Percentiles rank a stretch among this genome's conserved stretches.
Evolutionary conservation across 2,329 filamentous ascomycete species (phyloP).

Genomic region (Phyllosticta citriasiana): DNA sequence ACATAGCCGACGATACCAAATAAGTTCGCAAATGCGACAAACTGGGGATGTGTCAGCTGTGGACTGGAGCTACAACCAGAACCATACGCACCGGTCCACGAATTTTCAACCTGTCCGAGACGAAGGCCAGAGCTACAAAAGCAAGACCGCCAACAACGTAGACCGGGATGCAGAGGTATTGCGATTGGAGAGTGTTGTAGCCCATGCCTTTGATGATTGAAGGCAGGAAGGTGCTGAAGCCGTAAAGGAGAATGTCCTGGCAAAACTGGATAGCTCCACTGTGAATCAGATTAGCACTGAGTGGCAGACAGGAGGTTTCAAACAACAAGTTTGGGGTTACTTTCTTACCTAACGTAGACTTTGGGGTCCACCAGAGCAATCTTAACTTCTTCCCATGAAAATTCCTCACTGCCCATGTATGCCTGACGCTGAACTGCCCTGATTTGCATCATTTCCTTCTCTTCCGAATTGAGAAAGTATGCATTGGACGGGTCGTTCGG

Average conservation of each 20-base stretch:
- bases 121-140: slow-evolving; percentile 36
- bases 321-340: background rate
- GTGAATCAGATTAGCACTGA: background rate
- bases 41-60: background rate
- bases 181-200: slow-evolving; percentile 41
- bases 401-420: slow-evolving; percentile 43
- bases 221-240: slow-evolving; percentile 50
- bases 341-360: slow-evolving; percentile 30
- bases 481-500: slow-evolving; percentile 39
- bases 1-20: slow-evolving; percentile 16
- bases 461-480: slow-evolving; percentile 40
- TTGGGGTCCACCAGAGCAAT: slow-evolving; percentile 42
- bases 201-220: slow-evolving; percentile 45
- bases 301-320: background rate
- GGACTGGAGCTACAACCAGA: background rate
- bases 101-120: slow-evolving; percentile 34
- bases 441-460: slow-evolving; percentile 42
- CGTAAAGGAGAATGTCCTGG: slow-evolving; percentile 44
- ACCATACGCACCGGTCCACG: slow-evolving; percentile 11
- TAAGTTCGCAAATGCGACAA: slow-evolving; percentile 14
- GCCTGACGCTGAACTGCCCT: slow-evolving; percentile 34
- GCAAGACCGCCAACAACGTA: slow-evolving; percentile 40
- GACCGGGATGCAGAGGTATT: slow-evolving; percentile 48
- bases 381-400: slow-evolving; percentile 41
- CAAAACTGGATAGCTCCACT: slow-evolving; percentile 42